Conservation (phyloP, 2,329 filamentous ascomycete genomes). For the Fusarium burgessii region DNA sequence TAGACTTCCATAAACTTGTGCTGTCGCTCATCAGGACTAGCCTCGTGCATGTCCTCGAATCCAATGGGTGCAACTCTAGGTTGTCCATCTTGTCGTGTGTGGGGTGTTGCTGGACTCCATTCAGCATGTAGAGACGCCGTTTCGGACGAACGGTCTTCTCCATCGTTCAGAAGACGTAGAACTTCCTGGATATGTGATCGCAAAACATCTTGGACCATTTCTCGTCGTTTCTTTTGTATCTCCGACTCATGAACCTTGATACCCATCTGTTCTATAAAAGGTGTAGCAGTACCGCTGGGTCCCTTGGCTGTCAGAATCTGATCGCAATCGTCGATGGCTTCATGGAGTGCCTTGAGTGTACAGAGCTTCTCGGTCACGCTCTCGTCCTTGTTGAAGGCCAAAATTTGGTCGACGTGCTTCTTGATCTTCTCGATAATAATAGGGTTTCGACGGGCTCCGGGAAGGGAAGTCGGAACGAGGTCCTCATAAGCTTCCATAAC, state of each 20-base stretch:
- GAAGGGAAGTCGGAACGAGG: slow-evolving; percentile 45
- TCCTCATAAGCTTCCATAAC: slow-evolving; percentile 56
- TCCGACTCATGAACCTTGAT: slow-evolving; percentile 20
- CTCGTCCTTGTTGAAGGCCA: slow-evolving; percentile 40
- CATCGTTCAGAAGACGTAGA: slow-evolving; percentile 59
- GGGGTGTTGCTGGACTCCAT: slow-evolving; percentile 28
- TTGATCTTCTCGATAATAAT: slow-evolving; percentile 44
- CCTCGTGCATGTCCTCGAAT: slow-evolving; percentile 61
- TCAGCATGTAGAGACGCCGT: slow-evolving; percentile 39
- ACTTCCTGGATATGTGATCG: slow-evolving; percentile 64
- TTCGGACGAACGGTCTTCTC: slow-evolving; percentile 49
- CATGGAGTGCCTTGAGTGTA: slow-evolving; percentile 55
- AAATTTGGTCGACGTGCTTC: slow-evolving; percentile 44
- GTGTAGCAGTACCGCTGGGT: slow-evolving; percentile 27
- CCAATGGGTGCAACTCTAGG: slow-evolving; percentile 34
- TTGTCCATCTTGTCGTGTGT: slow-evolving; percentile 9
- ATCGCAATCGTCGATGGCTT: slow-evolving; percentile 57
- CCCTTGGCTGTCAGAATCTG: slow-evolving; percentile 55
- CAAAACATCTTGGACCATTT: slow-evolving; percentile 59
- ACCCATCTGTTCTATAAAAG: slow-evolving; percentile 14
- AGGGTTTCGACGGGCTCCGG: slow-evolving; percentile 31
- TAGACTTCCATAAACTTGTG: slow-evolving; percentile 65
- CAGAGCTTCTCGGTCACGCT: slow-evolving; percentile 46
- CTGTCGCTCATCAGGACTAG: slow-evolving; percentile 62
- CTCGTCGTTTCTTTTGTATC: slow-evolving; percentile 46